Conservation (phyloP, 768 basidiomycete genomes). For the Macrolepiota dolichaula region DNA sequence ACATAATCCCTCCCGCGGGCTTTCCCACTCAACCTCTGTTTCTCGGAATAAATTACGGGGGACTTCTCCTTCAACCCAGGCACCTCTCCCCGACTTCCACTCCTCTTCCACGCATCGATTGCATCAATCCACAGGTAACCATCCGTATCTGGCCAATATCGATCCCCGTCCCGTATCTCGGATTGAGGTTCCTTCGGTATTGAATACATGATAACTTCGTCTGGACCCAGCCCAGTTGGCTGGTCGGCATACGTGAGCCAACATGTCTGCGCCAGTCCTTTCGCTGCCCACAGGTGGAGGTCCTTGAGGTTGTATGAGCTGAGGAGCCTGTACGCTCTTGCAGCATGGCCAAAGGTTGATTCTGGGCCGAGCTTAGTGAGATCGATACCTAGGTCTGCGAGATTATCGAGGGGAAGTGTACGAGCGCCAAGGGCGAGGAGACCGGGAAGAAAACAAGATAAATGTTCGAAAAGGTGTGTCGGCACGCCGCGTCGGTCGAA, state of each 20-base stretch:
- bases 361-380: conserved; percentile 38
- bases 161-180: background rate
- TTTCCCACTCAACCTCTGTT: conserved; percentile 21
- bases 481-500: conserved; percentile 28
- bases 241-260: conserved; percentile 71
- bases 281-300: conserved; percentile 73
- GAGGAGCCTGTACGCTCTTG: conserved; percentile 32
- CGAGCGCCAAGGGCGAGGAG: conserved; percentile 69
- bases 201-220: conserved; percentile 43
- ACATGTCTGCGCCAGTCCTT: conserved; percentile 71
- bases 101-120: conserved; percentile 44
- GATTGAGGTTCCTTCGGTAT: background rate
- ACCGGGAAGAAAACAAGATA: conserved; percentile 78
- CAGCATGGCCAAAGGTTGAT: conserved; percentile 29
- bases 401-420: conserved; percentile 53
- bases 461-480: conserved; percentile 61
- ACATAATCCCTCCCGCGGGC: conserved; percentile 50
- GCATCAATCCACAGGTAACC: conserved; percentile 45
- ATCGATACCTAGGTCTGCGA: conserved; percentile 45
- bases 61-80: conserved; percentile 49
- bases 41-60: conserved; percentile 34
- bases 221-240: conserved; percentile 65
- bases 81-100: conserved; percentile 41
- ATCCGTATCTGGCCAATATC: conserved; percentile 12
- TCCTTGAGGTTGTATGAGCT: conserved; percentile 50